phyloP scores from a whole-genome alignment of 306 rosid species.

The Quercus gilva region DNA sequence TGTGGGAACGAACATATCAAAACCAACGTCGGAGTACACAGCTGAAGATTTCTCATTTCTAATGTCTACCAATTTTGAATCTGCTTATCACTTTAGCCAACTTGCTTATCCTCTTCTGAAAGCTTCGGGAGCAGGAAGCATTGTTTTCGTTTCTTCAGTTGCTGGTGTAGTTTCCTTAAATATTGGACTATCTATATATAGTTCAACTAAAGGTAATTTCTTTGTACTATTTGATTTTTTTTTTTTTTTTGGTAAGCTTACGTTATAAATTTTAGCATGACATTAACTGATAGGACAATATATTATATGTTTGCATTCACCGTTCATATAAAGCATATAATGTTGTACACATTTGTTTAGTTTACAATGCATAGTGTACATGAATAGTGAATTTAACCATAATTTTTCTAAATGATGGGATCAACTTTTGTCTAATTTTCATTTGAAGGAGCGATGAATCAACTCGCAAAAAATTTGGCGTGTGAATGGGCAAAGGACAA shows the following conservation, averaged over 20 bases:
- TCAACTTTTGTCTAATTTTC: not conserved
- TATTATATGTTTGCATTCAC: too few relatives aligned
- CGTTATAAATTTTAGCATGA: not conserved
- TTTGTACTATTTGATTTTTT: not conserved
- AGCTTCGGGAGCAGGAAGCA: constrained; percentile 16
- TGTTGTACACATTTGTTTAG: too few relatives aligned
- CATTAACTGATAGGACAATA: not conserved
- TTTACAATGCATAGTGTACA: too few relatives aligned
- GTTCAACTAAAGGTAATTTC: constrained; percentile 32
- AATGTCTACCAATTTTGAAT: constrained; percentile 33
- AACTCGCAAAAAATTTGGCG: constrained; percentile 44
- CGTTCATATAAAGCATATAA: too few relatives aligned
- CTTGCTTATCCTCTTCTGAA: constrained; percentile 18
- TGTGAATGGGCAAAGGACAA: constrained; percentile 68
- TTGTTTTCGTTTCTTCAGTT: constrained; percentile 35
- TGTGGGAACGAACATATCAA: not conserved
- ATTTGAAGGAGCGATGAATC: constrained; percentile 50
- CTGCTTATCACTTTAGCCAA: constrained; percentile 33
- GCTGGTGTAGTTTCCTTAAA: constrained; percentile 25
- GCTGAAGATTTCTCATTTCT: constrained; percentile 16
- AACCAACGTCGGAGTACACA: constrained; percentile 4
- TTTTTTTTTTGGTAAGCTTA: not conserved
- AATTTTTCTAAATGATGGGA: too few relatives aligned
- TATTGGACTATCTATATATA: constrained; percentile 24
- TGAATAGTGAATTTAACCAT: not conserved